Conservation (phyloP, 2,329 filamentous ascomycete genomes). For the Aspergillus flavus region DNA sequence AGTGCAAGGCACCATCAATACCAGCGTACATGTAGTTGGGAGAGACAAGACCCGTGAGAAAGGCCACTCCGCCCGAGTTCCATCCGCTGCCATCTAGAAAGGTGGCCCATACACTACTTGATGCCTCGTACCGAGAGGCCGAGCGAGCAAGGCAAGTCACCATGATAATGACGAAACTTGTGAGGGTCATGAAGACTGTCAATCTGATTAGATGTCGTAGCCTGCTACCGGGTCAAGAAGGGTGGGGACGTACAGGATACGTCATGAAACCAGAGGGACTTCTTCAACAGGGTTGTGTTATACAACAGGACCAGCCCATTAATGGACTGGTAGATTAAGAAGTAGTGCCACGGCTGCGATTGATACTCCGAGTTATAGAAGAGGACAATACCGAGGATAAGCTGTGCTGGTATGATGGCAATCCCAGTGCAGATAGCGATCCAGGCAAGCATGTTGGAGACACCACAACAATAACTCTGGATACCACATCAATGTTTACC, state of each 20-base stretch:
- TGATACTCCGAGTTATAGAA: constrained; percentile 21
- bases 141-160: constrained; percentile 7
- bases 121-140: not conserved
- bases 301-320: constrained; percentile 22
- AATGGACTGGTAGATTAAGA: constrained; percentile 27
- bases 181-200: not conserved
- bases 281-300: constrained; percentile 22
- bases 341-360: constrained; percentile 23
- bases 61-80: constrained; percentile 38
- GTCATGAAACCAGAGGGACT: constrained; percentile 20
- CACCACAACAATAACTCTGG: constrained; percentile 29
- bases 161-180: not conserved
- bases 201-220: not conserved
- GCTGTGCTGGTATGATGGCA: constrained; percentile 25
- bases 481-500: constrained; percentile 35
- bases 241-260: constrained; percentile 21
- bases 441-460: constrained; percentile 28
- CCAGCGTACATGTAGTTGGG: constrained; percentile 44
- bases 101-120: not conserved
- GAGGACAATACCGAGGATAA: constrained; percentile 19
- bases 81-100: constrained; percentile 39
- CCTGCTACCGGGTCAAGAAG: not conserved
- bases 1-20: constrained; percentile 34
- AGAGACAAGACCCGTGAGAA: constrained; percentile 44
- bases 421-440: constrained; percentile 26